A percentile compares a stretch with the other conserved stretches of the same genome.
Conservation (phyloP, 2,329 filamentous ascomycete species). For the Pseudocercospora fuligena region DNA sequence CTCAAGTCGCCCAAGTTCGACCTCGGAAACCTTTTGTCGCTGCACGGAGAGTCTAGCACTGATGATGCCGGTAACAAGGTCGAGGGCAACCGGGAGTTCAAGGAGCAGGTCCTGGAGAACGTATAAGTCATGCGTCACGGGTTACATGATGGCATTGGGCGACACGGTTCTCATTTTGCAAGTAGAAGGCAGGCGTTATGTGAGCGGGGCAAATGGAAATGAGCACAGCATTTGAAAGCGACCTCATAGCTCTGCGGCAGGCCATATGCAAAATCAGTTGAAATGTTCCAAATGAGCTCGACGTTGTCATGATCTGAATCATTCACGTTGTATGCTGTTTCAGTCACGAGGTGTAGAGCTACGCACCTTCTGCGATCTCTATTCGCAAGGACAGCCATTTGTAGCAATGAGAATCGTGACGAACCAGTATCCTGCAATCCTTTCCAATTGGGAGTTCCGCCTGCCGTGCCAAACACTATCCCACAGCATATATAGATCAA, state of each 20-base stretch:
- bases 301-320: not conserved
- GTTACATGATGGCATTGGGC: conserved; percentile 31
- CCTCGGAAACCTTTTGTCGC: conserved; percentile 90
- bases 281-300: conserved; percentile 30
- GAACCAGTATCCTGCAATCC: not conserved
- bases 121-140: conserved; percentile 66
- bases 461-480: not conserved
- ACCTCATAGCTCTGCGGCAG: conserved; percentile 31
- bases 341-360: not conserved
- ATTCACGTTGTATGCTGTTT: not conserved
- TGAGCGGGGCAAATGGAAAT: conserved; percentile 30
- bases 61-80: conserved; percentile 98
- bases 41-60: conserved; percentile 95
- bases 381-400: not conserved
- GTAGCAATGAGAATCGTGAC: not conserved
- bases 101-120: conserved; percentile 92
- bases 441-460: not conserved
- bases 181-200: conserved; percentile 32
- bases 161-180: conserved; percentile 34
- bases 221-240: conserved; percentile 26
- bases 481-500: not conserved
- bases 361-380: not conserved
- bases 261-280: conserved; percentile 34
- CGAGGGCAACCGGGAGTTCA: conserved; percentile 85
- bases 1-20: conserved; percentile 99